A percentile compares a stretch with the other conserved stretches of the same genome.
These are phyloP conservation scores for Podospora conica DNA, from an alignment of 495 filamentous ascomycete genomes.

Conservation along the genomic window DNA sequence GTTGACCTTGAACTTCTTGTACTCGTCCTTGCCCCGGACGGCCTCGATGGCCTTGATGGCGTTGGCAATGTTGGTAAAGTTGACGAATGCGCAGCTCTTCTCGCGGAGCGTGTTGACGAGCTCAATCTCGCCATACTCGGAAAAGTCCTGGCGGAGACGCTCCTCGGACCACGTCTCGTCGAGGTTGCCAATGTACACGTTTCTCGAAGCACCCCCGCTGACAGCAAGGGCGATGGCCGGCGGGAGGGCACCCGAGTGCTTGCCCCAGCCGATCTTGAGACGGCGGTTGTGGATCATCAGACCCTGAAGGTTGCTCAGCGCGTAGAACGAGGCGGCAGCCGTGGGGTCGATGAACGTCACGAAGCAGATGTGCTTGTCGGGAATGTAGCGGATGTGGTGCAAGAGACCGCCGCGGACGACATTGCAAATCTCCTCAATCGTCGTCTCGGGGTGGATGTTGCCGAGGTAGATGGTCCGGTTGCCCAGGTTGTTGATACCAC, in stretches of 20 bases:
- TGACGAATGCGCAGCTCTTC: slow-evolving; percentile 99
- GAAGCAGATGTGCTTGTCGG: slow-evolving; percentile 99
- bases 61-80: slow-evolving; percentile 99
- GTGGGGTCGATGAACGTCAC: slow-evolving; percentile 99
- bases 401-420: slow-evolving; percentile 88
- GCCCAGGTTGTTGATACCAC: slow-evolving; percentile 92
- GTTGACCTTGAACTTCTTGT: slow-evolving; percentile 97
- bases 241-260: slow-evolving; percentile 94
- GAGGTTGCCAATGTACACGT: slow-evolving; percentile 96
- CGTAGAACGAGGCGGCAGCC: slow-evolving; percentile 95
- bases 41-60: slow-evolving; percentile 99
- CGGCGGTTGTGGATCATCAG: slow-evolving; percentile 98
- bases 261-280: slow-evolving; percentile 98
- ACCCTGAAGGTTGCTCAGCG: slow-evolving; percentile 91
- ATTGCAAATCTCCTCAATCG: slow-evolving; percentile 97
- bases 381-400: slow-evolving; percentile 98
- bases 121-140: slow-evolving; percentile 97
- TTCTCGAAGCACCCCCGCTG: slow-evolving; percentile 89
- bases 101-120: slow-evolving; percentile 93
- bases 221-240: slow-evolving; percentile 95
- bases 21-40: slow-evolving; percentile 88
- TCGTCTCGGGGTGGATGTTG: slow-evolving; percentile 98
- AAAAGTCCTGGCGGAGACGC: slow-evolving; percentile 90
- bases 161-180: slow-evolving; percentile 97
- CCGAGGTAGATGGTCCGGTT: slow-evolving; percentile 97